A percentile compares a stretch with the other conserved stretches of the same genome.
Evolutionary conservation across 306 rosid species (phyloP).

Genomic region (Rosa chinensis): DNA sequence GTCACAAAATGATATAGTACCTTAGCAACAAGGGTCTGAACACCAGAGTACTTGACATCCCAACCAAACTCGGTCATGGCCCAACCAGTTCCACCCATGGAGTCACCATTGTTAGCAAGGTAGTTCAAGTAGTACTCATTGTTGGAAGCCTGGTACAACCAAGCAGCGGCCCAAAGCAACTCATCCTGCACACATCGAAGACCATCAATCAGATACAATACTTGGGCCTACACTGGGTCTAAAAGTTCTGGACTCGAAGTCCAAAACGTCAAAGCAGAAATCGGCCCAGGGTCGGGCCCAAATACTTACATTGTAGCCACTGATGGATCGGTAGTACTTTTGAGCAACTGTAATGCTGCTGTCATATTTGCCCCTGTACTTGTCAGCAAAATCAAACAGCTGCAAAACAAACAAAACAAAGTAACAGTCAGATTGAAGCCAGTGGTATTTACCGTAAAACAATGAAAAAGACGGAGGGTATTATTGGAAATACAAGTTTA

Average conservation of each 20-base stretch:
- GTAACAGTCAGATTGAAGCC: not conserved
- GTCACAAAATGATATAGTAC: slow-evolving; percentile 28
- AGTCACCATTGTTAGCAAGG: slow-evolving; percentile 76
- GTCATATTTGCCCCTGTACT: slow-evolving; percentile 93
- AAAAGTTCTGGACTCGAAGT: not conserved
- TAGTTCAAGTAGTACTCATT: slow-evolving; percentile 72
- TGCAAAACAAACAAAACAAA: slow-evolving; percentile 30
- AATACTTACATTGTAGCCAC: slow-evolving; percentile 81
- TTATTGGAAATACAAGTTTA: not conserved
- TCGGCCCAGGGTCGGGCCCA: not conserved
- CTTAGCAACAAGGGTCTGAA: slow-evolving; percentile 85
- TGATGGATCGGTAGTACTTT: slow-evolving; percentile 81
- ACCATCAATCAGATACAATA: not conserved
- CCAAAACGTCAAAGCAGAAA: not conserved
- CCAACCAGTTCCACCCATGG: slow-evolving; percentile 97
- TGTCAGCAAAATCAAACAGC: slow-evolving; percentile 91
- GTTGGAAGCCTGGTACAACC: slow-evolving; percentile 91
- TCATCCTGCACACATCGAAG: slow-evolving; percentile 55
- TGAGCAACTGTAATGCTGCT: slow-evolving; percentile 77
- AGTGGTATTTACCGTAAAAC: not conserved
- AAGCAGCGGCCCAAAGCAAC: slow-evolving; percentile 95
- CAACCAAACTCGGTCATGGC: slow-evolving; percentile 85
- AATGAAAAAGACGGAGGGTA: not conserved
- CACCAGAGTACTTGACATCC: slow-evolving; percentile 94
- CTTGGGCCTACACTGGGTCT: not conserved